Evolutionary conservation across 805 yeast species (phyloP).

Genomic region (Pachysolen tannophilus): DNA sequence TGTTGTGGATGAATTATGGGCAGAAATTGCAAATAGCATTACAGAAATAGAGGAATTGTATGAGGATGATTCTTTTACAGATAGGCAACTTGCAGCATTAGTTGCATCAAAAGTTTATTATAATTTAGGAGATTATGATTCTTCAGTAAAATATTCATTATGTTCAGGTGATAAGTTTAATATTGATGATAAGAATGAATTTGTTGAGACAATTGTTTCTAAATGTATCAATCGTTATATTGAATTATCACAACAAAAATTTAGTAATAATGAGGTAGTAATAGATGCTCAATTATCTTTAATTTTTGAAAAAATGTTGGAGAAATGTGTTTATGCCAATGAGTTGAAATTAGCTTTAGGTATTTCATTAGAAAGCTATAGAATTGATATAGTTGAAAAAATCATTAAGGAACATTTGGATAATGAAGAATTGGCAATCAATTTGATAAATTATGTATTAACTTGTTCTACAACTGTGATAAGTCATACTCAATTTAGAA

Average conservation of each 20-base stretch:
- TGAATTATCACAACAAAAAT: conserved; percentile 44
- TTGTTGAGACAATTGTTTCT: conserved; percentile 86
- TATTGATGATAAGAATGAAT: conserved; percentile 71
- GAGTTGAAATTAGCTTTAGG: conserved; percentile 84
- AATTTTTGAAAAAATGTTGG: conserved; percentile 82
- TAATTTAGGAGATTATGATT: conserved; percentile 88
- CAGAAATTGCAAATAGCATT: conserved; percentile 89
- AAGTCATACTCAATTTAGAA: conserved; percentile 57
- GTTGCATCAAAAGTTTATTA: conserved; percentile 86
- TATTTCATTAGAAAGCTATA: conserved; percentile 78
- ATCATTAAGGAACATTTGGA: conserved; percentile 37
- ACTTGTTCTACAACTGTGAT: conserved; percentile 66
- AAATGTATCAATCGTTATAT: conserved; percentile 86
- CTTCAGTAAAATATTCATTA: conserved; percentile 83
- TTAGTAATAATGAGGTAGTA: conserved; percentile 19
- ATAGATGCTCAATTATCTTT: conserved; percentile 56
- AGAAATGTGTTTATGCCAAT: conserved; percentile 62
- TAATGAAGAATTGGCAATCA: conserved; percentile 45
- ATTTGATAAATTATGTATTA: conserved; percentile 64
- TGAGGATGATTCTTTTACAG: conserved; percentile 74
- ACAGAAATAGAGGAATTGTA: conserved; percentile 84
- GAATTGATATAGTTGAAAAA: conserved; percentile 69
- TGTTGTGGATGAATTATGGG: conserved; percentile 90
- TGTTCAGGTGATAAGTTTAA: conserved; percentile 78
- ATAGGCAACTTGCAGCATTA: conserved; percentile 80